Conservation (phyloP, 2,329 filamentous ascomycete genomes). For the Aspergillus sp. region DNA sequence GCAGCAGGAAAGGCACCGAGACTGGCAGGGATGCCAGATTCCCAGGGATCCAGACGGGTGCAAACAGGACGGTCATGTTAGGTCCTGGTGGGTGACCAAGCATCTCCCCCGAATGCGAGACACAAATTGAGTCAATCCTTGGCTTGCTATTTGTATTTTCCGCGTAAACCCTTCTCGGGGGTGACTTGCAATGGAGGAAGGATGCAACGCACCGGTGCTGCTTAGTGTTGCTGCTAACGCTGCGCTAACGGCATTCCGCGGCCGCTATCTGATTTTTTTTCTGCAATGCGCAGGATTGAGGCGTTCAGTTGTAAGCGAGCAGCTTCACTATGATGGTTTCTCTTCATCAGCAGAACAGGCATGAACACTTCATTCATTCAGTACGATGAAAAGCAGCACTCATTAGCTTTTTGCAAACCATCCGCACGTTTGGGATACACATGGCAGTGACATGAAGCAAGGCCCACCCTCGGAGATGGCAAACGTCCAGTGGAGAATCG, state of each 20-base stretch:
- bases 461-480: too few species aligned
- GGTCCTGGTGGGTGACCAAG: neutral
- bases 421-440: too few species aligned
- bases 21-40: neutral
- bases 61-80: slow-evolving; percentile 34
- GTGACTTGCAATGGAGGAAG: neutral
- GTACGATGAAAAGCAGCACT: too few species aligned
- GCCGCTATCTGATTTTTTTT: neutral
- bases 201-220: neutral
- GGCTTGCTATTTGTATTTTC: neutral
- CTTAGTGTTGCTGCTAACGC: neutral
- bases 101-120: neutral
- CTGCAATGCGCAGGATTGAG: too few species aligned
- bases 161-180: neutral
- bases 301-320: too few species aligned
- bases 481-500: too few species aligned
- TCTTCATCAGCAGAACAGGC: too few species aligned
- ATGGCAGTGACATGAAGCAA: too few species aligned
- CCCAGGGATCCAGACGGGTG: neutral
- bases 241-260: neutral
- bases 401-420: too few species aligned
- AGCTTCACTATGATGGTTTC: too few species aligned
- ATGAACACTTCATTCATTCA: too few species aligned
- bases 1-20: neutral
- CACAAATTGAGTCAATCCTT: neutral